These are phyloP conservation scores for Podospora appendiculata DNA, from an alignment of 495 filamentous ascomycete species.

Conservation along the genomic window DNA sequence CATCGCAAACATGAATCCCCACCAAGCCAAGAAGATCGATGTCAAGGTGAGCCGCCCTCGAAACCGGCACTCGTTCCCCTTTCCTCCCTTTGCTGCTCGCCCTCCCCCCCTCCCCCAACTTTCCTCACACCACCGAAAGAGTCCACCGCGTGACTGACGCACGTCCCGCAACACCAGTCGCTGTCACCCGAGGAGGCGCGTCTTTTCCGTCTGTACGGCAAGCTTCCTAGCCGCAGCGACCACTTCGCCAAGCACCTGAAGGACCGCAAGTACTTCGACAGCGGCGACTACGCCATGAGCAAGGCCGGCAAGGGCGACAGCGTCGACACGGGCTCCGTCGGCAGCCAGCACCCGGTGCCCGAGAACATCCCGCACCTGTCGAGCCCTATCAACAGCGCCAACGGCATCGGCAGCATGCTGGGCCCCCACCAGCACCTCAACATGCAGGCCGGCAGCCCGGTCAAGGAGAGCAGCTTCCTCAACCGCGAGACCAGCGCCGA, in stretches of 20 bases:
- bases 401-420: slow-evolving; percentile 35
- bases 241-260: slow-evolving; percentile 96
- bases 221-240: slow-evolving; percentile 91
- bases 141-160: not conserved
- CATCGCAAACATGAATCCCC: slow-evolving; percentile 69
- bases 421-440: slow-evolving; percentile 39
- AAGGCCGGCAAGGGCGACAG: slow-evolving; percentile 97
- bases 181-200: slow-evolving; percentile 89
- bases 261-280: slow-evolving; percentile 99
- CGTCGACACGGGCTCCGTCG: slow-evolving; percentile 87
- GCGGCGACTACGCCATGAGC: slow-evolving; percentile 93
- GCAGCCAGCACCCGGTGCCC: slow-evolving; percentile 87
- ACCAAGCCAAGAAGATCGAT: slow-evolving; percentile 95
- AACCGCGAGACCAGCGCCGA: slow-evolving; percentile 69
- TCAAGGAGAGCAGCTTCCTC: slow-evolving; percentile 81
- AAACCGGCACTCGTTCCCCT: too few relatives aligned
- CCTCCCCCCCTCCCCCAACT: too few relatives aligned
- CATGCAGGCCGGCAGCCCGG: slow-evolving; percentile 62
- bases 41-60: slow-evolving; percentile 61
- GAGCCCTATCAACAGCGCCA: slow-evolving; percentile 47
- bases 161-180: slow-evolving; percentile 45
- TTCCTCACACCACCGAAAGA: too few relatives aligned
- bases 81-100: too few relatives aligned
- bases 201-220: slow-evolving; percentile 92
- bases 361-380: slow-evolving; percentile 94